Base-by-base conservation (phyloP, 805 yeast genomes). In the Candida mattraensis region DNA sequence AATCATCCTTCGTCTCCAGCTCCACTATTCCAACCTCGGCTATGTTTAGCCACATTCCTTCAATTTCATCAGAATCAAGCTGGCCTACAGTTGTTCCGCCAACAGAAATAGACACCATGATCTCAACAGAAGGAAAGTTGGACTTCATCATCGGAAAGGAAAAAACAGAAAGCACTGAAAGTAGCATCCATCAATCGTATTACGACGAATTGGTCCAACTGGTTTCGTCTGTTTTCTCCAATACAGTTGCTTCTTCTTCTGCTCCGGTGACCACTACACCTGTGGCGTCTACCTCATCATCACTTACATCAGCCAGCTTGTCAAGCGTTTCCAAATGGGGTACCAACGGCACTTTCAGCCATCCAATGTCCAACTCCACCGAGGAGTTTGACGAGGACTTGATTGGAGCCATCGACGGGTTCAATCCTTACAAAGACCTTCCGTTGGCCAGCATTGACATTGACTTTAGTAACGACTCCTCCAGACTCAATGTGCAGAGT, bases 351-450 rank as follows among this genome's bases (percentile, higher is more conserved):
- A 25, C 31, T 10, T 30, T 24, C 16, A 38, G 28, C 20, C 37
- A 35, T 30, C 19, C 18, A 18, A 21, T 23, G 15, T 9, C 21
- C 25, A 35, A 35, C 28, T 35, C 34, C 6, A 30, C 35, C 18
- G 16, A n/a, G 12, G 35, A 27, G 3, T 14, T 7, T n/a, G 14
- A n/a, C 16, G 44, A 26, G 18, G 35, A 30, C 4, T 10, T 21
- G 3, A 24, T 33, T 19, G 37, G 24, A 5, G 25, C 32, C 18
- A 18, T 34, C 10, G 35, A 24, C 17, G 47, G 43, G 3, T 49
- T 47, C 30, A 46, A 43, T 32, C 50, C 51, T 6, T 52, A 51
- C 40, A 42, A 39, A 14, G 36, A 50, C 31, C 42, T 55, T 28
- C 59, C 59, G 5, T 33, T 39, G 10, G 33, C 52, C 4, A 41